Conservation (phyloP, 441 rosid genomes). For the Brassica hybrid region DNA sequence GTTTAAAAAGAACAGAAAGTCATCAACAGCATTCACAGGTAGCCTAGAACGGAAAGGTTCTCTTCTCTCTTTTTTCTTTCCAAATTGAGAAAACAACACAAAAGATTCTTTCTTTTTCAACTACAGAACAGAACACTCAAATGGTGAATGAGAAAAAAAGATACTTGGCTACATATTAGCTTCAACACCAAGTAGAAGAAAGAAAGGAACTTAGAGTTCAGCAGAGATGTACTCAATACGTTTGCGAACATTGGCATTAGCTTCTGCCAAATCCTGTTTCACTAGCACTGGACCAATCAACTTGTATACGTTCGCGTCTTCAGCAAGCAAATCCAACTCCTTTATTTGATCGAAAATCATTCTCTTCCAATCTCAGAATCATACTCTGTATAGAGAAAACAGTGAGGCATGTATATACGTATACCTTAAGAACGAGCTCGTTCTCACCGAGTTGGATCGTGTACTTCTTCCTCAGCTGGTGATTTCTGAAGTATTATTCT, state of each 20-base stretch:
- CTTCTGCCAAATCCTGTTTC: conserved; percentile 97
- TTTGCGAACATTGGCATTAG: conserved; percentile 94
- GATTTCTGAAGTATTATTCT: conserved; percentile 39
- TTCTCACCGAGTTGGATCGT: conserved; percentile 94
- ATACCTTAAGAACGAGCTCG: conserved; percentile 90
- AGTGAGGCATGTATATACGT: not conserved
- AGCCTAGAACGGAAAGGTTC: not conserved
- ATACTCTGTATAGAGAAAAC: not conserved
- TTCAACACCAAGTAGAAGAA: not conserved
- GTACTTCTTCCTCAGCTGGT: conserved; percentile 90
- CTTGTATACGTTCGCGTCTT: conserved; percentile 88
- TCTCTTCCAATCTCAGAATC: not conserved
- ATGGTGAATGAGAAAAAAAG: not conserved
- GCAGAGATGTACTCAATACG: conserved; percentile 92
- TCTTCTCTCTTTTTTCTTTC: not conserved
- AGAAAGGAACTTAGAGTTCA: conserved; percentile 60
- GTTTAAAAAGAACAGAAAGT: too few relatives aligned
- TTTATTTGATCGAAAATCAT: conserved; percentile 26
- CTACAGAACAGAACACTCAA: not conserved
- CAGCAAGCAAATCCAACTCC: conserved; percentile 86
- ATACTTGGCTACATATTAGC: conserved; percentile 15
- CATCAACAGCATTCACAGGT: not conserved
- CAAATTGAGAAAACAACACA: not conserved
- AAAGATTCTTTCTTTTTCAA: not conserved
- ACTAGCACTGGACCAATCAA: conserved; percentile 96